These are phyloP conservation scores for Anthracocystis setariae DNA, from an alignment of 1,284 basidiomycete genomes.

Conservation along the genomic window DNA sequence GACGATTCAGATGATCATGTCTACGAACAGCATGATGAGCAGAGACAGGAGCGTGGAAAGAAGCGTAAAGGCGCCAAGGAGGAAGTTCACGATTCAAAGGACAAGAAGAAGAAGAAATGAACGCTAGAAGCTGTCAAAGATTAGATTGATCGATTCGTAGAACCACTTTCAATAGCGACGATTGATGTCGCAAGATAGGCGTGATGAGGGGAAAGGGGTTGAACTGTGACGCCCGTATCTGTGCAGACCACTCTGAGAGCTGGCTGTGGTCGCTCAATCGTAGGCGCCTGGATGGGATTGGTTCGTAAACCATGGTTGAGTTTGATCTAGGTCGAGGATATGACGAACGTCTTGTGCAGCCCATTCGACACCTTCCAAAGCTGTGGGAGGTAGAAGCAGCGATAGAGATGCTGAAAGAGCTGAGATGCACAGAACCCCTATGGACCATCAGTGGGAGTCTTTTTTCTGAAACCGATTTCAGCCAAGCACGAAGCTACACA, in stretches of 20 bases:
- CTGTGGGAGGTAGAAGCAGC: slow-evolving; percentile 16
- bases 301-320: slow-evolving; percentile 5
- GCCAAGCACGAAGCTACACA: not conserved
- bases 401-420: not conserved
- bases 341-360: slow-evolving; percentile 1
- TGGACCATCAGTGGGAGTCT: slow-evolving; percentile 5
- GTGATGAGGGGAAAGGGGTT: not conserved
- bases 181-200: not conserved
- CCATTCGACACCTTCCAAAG: not conserved
- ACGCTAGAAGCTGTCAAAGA: not conserved
- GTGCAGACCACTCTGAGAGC: slow-evolving; percentile 45
- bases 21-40: slow-evolving; percentile 32
- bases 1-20: slow-evolving; percentile 32
- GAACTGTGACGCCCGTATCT: slow-evolving; percentile 53
- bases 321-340: slow-evolving; percentile 21
- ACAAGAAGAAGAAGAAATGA: slow-evolving; percentile 30
- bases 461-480: not conserved
- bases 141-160: not conserved
- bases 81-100: slow-evolving; percentile 7
- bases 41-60: slow-evolving; percentile 30
- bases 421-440: slow-evolving; percentile 7
- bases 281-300: slow-evolving; percentile 27
- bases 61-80: slow-evolving; percentile 22
- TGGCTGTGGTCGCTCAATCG: slow-evolving; percentile 49
- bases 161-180: not conserved